Base-by-base conservation (phyloP, 805 yeast species). In the Candida verbasci region DNA sequence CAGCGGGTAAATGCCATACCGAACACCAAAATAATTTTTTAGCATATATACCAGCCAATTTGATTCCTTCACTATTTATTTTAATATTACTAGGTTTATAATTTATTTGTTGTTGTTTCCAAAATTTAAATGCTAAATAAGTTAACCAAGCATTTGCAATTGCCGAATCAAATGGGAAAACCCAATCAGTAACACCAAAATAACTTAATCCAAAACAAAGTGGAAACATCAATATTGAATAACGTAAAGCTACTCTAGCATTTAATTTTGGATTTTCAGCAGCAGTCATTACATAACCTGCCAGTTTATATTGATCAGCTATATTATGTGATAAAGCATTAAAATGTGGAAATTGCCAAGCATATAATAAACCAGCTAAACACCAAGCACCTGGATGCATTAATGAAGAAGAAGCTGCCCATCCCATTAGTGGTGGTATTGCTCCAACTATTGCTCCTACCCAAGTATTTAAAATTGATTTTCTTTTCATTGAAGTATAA, bases 371-470 rank as follows among this genome's bases (percentile, higher is more conserved):
- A 0, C 83, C 86, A 1, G 97, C 97, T 17, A 93, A 65, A 53
- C 89, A 79, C 97, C 97, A 91, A 3, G 95, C 94, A 6, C 93
- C 97, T 0, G 97, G 96, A 44, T 87, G 86, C 3, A 72, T 47
- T 24, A 89, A 61, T 1, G 88, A 76, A 3, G 86, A 78, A 9
- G 96, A 84, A 1, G 72, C 70, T 2, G 96, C 96, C 98, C 98
- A 93, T 2, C 98, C 98, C 98, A 93, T 93, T 34, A 93, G 70
- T 15, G 98, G 98, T 0, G 98, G 98, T 31, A 93, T 85, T 0
- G 97, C 98, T 3, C 98, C 98, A 3, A 93, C 98, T n/a, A 93
- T 57, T 0, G 98, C 98, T 14, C 98, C 98, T 3, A 93, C 93
- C 98, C 98, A 93, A 0, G 98, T 93, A 58, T 93, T 93, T 27